Evolutionary conservation across 2,329 filamentous ascomycete genomes (phyloP).

Genomic region (Epichloe elymi): DNA sequence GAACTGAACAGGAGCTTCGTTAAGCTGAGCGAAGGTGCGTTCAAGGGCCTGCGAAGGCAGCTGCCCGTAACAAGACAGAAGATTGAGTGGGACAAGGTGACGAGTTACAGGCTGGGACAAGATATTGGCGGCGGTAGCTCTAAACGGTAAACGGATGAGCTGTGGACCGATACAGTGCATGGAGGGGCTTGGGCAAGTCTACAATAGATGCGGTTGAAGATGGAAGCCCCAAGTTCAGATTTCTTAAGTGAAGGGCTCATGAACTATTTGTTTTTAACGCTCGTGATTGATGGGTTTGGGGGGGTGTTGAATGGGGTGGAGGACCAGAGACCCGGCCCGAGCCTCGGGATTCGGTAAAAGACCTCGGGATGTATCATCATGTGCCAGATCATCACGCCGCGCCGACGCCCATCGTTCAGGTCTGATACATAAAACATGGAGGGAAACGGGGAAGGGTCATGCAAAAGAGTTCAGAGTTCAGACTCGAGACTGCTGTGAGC

Average conservation of each 20-base stretch:
- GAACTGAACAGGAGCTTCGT: conserved; percentile 87
- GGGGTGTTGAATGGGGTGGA: too few species aligned
- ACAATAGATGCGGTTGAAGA: not conserved
- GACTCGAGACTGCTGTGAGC: too few species aligned
- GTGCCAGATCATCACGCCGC: not conserved
- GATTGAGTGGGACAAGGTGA: conserved; percentile 98
- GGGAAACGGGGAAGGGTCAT: too few species aligned
- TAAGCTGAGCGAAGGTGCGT: conserved; percentile 80
- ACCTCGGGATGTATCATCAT: not conserved
- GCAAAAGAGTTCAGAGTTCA: too few species aligned
- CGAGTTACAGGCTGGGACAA: conserved; percentile 75
- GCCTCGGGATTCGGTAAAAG: not conserved
- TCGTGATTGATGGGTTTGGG: too few species aligned
- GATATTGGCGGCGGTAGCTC: conserved; percentile 60
- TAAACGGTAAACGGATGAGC: conserved; percentile 27
- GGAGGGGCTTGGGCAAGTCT: not conserved
- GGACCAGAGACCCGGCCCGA: not conserved
- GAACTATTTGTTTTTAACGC: too few species aligned
- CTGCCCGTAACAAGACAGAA: conserved; percentile 94
- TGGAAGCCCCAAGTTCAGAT: not conserved
- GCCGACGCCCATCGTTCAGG: too few species aligned
- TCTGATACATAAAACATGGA: too few species aligned
- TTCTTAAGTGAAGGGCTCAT: too few species aligned
- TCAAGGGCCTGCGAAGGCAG: conserved; percentile 85
- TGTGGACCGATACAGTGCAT: not conserved